Percentiles rank a stretch among this genome's conserved stretches.
Evolutionary conservation across 345 rosid species (phyloP).

Genomic region (Eucalyptus cladocalyx): DNA sequence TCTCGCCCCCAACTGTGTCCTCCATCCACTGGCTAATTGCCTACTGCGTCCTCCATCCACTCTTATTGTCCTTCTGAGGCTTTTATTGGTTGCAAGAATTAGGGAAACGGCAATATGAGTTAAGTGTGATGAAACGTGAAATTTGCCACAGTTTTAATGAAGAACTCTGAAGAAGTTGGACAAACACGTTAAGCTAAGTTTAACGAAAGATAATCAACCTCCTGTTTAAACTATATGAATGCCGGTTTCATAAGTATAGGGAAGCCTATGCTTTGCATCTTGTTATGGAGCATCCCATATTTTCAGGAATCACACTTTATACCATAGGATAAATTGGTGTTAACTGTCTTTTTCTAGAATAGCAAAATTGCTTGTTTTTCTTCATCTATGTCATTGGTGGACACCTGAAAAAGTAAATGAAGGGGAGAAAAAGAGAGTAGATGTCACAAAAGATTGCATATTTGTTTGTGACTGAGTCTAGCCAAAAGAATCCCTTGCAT

Average conservation of each 20-base stretch:
- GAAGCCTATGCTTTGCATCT: background rate
- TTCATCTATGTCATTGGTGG: background rate
- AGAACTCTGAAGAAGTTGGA: background rate
- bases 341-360: background rate
- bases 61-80: background rate
- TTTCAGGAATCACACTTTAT: background rate
- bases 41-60: background rate
- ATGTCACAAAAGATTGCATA: background rate
- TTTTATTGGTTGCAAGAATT: background rate
- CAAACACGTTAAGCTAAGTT: background rate
- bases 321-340: background rate
- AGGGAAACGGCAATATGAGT: background rate
- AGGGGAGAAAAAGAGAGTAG: background rate
- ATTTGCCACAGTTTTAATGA: background rate
- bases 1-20: accelerated
- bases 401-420: background rate
- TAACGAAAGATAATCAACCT: background rate
- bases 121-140: background rate
- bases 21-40: background rate
- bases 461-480: background rate
- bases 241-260: background rate
- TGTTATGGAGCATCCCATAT: background rate
- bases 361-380: background rate
- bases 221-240: background rate
- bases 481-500: background rate